These are phyloP conservation scores for Citrus mangshanensis DNA, from an alignment of 345 rosid genomes.

Conservation along the genomic window DNA sequence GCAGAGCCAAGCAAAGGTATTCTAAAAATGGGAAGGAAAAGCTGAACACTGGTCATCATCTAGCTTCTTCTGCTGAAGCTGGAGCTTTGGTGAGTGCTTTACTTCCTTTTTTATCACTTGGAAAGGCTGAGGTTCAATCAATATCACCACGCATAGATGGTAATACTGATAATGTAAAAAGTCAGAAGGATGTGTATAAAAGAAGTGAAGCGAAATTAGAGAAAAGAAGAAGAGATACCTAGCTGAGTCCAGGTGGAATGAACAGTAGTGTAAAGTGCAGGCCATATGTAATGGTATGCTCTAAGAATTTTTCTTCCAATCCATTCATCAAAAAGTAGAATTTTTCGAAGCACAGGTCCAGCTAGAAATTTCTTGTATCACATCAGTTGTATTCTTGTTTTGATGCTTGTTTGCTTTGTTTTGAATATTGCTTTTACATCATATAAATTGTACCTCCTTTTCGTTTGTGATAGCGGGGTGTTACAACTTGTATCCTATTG, in stretches of 20 bases:
- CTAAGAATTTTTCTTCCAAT: not conserved
- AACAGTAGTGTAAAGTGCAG: not conserved
- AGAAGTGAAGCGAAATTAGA: not conserved
- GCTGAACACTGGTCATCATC: constrained; percentile 73
- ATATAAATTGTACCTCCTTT: not conserved
- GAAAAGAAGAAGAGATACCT: not conserved
- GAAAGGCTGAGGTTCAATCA: not conserved
- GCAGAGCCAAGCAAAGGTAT: constrained; percentile 84
- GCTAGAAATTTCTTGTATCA: not conserved
- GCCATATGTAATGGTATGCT: not conserved
- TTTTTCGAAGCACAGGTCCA: not conserved
- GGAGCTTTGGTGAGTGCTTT: constrained; percentile 73
- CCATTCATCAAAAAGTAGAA: not conserved
- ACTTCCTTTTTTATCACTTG: constrained; percentile 13
- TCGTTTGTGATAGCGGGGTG: not conserved
- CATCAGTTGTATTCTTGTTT: not conserved
- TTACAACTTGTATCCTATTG: constrained; percentile 2
- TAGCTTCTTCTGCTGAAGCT: constrained; percentile 95
- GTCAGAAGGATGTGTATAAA: not conserved
- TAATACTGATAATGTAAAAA: not conserved
- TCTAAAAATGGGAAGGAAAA: constrained; percentile 52
- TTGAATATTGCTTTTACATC: not conserved
- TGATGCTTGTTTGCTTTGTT: not conserved
- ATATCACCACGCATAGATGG: not conserved
- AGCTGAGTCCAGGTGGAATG: not conserved